phyloP scores from a whole-genome alignment of 1,284 basidiomycete species.

The Cerioporus squamosus region DNA sequence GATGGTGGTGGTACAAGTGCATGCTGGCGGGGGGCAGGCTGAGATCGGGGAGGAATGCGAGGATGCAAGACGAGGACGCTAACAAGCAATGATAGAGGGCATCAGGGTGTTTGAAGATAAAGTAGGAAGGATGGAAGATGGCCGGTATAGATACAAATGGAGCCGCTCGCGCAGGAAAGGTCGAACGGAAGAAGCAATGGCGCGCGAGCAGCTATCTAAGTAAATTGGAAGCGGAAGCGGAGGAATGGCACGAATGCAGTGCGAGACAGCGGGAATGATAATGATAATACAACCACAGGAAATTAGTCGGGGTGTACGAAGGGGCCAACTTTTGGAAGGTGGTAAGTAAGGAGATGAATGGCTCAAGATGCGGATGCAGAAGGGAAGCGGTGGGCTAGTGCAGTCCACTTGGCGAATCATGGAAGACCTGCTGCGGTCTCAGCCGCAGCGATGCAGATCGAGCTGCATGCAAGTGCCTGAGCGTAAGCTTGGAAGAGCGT shows the following conservation, averaged over 20 bases:
- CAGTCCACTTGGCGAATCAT: too few relatives aligned
- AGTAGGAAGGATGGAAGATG: neutral
- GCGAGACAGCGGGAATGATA: neutral
- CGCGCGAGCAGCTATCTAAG: neutral
- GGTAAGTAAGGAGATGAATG: neutral
- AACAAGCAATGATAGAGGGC: too few relatives aligned
- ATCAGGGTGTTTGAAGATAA: too few relatives aligned
- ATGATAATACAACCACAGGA: neutral
- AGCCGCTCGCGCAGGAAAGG: neutral
- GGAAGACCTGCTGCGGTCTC: too few relatives aligned
- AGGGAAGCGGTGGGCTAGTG: too few relatives aligned
- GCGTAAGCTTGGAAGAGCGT: too few relatives aligned
- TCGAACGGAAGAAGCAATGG: neutral
- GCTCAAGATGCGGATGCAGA: too few relatives aligned
- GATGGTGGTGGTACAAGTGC: conserved; percentile 3
- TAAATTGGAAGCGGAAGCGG: too few relatives aligned
- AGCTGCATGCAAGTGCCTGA: too few relatives aligned
- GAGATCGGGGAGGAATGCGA: neutral
- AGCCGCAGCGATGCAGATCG: too few relatives aligned
- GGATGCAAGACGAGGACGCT: neutral
- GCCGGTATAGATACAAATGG: neutral
- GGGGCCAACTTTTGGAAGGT: neutral
- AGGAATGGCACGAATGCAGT: neutral
- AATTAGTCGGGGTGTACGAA: neutral
- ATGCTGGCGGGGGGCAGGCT: neutral